Evolutionary conservation across 352 stramenopile species (phyloP).

Genomic region (Pythium sukuiense): DNA sequence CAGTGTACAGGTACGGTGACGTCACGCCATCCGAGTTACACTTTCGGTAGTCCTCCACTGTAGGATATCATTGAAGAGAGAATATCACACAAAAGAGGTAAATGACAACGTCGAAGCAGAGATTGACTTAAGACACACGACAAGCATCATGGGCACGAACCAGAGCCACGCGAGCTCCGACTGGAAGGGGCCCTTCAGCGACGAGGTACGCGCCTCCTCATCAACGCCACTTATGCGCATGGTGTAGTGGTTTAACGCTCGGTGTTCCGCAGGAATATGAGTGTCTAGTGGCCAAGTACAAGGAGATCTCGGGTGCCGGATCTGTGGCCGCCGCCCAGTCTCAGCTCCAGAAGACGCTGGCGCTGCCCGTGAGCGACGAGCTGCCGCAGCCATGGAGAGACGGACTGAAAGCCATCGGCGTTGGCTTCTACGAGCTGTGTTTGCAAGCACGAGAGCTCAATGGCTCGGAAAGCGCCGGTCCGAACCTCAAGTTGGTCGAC

Average conservation of each 20-base stretch:
- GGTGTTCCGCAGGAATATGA: conserved; percentile 58
- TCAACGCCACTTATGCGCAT: not conserved
- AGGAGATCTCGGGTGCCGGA: conserved; percentile 29
- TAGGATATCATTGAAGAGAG: not conserved
- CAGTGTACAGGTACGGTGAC: not conserved
- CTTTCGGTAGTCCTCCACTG: not conserved
- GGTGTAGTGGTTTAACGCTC: not conserved
- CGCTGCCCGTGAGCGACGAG: conserved; percentile 34
- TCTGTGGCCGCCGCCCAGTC: conserved; percentile 25
- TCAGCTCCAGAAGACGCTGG: conserved; percentile 54
- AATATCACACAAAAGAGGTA: not conserved
- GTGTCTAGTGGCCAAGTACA: conserved; percentile 50
- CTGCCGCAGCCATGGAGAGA: conserved; percentile 32
- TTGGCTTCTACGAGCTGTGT: conserved; percentile 58
- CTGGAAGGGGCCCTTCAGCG: conserved; percentile 84
- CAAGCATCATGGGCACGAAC: conserved; percentile 23
- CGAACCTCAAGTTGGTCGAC: conserved; percentile 36
- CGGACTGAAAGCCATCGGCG: conserved; percentile 32
- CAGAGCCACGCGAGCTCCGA: conserved; percentile 16
- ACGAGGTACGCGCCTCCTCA: conserved; percentile 38
- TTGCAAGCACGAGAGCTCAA: conserved; percentile 34
- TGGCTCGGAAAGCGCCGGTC: conserved; percentile 7
- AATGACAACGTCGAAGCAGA: not conserved
- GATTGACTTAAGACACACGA: not conserved
- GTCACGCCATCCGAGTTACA: not conserved